Evolutionary conservation across 208 protist genomes (phyloP), one percentile per base, ranked within the genome.

Genomic region (Wallacemonas collosoma): DNA sequence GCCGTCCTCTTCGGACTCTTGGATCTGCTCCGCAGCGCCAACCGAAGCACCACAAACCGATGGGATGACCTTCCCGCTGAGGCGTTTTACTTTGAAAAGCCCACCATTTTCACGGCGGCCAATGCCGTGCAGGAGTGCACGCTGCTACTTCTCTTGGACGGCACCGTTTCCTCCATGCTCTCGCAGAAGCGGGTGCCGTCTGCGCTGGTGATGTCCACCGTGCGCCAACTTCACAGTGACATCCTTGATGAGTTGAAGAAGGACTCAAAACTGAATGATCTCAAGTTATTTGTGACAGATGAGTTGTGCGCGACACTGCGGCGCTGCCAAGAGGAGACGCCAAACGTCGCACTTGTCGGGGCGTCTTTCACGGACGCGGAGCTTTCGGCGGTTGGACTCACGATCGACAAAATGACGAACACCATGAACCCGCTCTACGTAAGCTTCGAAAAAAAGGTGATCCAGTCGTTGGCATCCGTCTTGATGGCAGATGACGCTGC

Each of bases 391-490:
- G 62, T 95, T 41, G 69, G 68, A 3, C 61, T 76, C 26, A 83
- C 79, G 40, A 86, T 95, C 35, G 86, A 93, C 66, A 95, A 91
- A 73, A 95, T 95, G 90, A 91, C 84, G 7, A 81, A 95, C 73
- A 95, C 90, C 38, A 77, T 80, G 41, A 83, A 81, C 45, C 71
- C 57, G 9, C 84, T 93, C 47, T 95, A 95, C 75, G 56, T 84
- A 7, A 75, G 78, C 12, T 95, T 95, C 75, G 90, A 95, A 72
- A 77, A 77, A 41, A 85, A 86, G 39, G 71, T 95, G 62, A 38
- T 92, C 45, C 65, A 82, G 72, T 79, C 64, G 60, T 69, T 78
- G 69, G 71, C 61, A 41, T 76, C 80, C 72, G 11, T 68, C 68
- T 76, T 83, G 70, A 71, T 75, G 43, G 50, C 14, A 9, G 50